Evolutionary conservation across 2,329 filamentous ascomycete genomes (phyloP).

Genomic region (Gliomastix tumulicola): DNA sequence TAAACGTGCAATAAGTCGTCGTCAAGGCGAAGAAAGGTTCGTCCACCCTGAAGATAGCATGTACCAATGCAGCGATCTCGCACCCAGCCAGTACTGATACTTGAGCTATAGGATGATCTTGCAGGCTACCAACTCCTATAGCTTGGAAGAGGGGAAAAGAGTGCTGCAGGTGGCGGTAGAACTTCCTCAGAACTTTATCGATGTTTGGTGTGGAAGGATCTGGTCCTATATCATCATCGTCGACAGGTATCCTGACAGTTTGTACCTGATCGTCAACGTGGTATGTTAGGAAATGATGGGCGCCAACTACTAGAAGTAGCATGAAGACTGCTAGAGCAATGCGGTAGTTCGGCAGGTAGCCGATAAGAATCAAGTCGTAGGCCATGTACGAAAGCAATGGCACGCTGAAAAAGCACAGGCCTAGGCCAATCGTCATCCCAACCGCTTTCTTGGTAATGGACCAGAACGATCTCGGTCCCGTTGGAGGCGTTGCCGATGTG

Average conservation of each 20-base stretch:
- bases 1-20: not conserved
- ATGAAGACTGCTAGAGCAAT: not conserved
- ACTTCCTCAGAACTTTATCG: not conserved
- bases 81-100: not conserved
- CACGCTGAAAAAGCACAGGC: constrained; percentile 4
- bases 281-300: not conserved
- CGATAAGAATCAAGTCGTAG: constrained; percentile 4
- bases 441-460: not conserved
- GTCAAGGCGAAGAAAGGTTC: not conserved
- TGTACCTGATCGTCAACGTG: not conserved
- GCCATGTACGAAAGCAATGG: constrained; percentile 4
- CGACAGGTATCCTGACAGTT: not conserved
- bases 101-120: not conserved
- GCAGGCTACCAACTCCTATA: constrained; percentile 2
- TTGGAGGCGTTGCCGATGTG: not conserved
- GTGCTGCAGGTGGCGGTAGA: constrained; percentile 1
- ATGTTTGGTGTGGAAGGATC: not conserved
- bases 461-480: not conserved
- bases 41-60: not conserved
- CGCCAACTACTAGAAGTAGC: not conserved
- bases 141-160: constrained; percentile 4
- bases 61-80: not conserved
- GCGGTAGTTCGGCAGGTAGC: constrained; percentile 4
- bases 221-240: not conserved
- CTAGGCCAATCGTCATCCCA: constrained; percentile 1